Conservation (phyloP, 2,329 filamentous ascomycete genomes). For the Karstenula rhodostoma region DNA sequence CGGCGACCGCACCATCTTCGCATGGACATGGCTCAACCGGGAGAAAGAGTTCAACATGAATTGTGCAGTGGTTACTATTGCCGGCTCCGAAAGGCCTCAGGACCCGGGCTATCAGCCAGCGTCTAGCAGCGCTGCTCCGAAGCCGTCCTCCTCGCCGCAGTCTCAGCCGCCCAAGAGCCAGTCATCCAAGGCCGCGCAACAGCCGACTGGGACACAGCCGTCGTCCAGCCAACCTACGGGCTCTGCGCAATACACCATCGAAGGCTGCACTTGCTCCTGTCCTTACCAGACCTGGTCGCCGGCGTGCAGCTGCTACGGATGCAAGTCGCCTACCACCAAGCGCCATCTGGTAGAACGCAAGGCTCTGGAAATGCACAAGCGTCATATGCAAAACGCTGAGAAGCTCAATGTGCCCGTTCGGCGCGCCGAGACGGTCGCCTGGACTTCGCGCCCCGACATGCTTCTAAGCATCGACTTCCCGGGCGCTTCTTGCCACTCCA, state of each 20-base stretch:
- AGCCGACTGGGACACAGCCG: conserved; percentile 1
- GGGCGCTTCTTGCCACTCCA: conserved; percentile 49
- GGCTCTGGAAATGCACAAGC: conserved; percentile 42
- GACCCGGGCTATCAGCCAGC: conserved; percentile 11
- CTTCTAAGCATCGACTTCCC: conserved; percentile 51
- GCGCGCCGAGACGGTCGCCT: conserved; percentile 45
- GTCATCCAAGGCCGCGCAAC: not conserved
- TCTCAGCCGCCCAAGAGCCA: not conserved
- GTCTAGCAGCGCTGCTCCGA: conserved; percentile 15
- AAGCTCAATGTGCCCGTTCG: conserved; percentile 33
- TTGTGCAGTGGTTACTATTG: conserved; percentile 56
- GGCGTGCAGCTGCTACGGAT: conserved; percentile 35
- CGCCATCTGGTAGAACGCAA: conserved; percentile 41
- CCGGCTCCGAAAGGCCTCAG: conserved; percentile 29
- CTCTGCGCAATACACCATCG: conserved; percentile 33
- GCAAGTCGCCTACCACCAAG: conserved; percentile 28
- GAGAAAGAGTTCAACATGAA: conserved; percentile 57
- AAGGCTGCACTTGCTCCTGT: conserved; percentile 43
- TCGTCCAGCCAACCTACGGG: conserved; percentile 7
- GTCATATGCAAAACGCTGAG: conserved; percentile 21
- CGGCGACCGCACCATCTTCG: conserved; percentile 54
- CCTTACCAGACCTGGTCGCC: conserved; percentile 30
- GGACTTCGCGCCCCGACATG: conserved; percentile 52
- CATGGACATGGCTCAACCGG: conserved; percentile 59
- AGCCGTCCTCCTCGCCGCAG: conserved; percentile 6